These are phyloP conservation scores for Hirsutella minnesotensis DNA, from an alignment of 2,329 filamentous ascomycete genomes.

Conservation along the genomic window DNA sequence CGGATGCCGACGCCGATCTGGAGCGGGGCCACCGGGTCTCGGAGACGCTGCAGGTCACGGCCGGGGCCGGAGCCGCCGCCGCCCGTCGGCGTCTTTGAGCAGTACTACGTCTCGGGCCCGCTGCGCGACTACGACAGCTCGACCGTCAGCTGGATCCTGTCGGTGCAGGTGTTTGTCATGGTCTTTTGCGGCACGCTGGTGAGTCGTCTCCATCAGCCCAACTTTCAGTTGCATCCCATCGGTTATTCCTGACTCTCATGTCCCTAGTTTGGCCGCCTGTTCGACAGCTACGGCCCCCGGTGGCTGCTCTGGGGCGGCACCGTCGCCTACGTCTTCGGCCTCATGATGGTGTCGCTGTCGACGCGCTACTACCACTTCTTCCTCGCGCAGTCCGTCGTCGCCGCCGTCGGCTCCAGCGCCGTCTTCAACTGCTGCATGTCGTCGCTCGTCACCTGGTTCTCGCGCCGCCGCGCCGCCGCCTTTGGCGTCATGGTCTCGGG, in stretches of 20 bases:
- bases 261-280: conserved; percentile 44
- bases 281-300: conserved; percentile 52
- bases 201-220: too few species aligned
- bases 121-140: conserved; percentile 35
- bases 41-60: background rate
- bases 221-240: too few species aligned
- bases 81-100: conserved; percentile 41
- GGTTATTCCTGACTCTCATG: too few species aligned
- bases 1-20: conserved; percentile 2
- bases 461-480: conserved; percentile 35
- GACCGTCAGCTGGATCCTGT: conserved; percentile 48
- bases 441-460: conserved; percentile 38
- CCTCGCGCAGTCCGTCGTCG: conserved; percentile 28
- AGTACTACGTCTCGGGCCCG: conserved; percentile 40
- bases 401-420: conserved; percentile 28
- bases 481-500: conserved; percentile 42
- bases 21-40: background rate
- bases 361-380: conserved; percentile 32
- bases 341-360: conserved; percentile 52
- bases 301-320: conserved; percentile 42
- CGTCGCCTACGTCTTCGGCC: conserved; percentile 45
- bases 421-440: conserved; percentile 31
- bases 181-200: conserved; percentile 36
- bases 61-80: background rate
- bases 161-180: conserved; percentile 36